Conservation (phyloP, 2,329 filamentous ascomycete species). For the Chaetomiaceae sp. region DNA sequence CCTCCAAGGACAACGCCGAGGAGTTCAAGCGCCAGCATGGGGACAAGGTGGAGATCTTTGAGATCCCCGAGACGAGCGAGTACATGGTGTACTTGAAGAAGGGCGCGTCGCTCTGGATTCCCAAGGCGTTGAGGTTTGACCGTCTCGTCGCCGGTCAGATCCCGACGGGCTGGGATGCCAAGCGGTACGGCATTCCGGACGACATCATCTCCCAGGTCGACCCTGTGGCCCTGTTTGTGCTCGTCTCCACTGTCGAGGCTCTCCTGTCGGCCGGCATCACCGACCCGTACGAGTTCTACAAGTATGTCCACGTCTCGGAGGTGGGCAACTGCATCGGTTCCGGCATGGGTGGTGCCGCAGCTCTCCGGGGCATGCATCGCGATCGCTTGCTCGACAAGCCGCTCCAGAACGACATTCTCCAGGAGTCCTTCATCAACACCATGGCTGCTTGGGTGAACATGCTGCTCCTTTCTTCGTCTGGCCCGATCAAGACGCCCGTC, state of each 20-base stretch:
- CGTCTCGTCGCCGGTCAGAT: slow-evolving; percentile 96
- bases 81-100: slow-evolving; percentile 94
- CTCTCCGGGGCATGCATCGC: slow-evolving; percentile 96
- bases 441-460: slow-evolving; percentile 99
- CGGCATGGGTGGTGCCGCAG: slow-evolving; percentile 91
- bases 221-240: slow-evolving; percentile 89
- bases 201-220: slow-evolving; percentile 98
- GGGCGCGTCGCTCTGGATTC: slow-evolving; percentile 90
- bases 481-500: slow-evolving; percentile 96
- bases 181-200: slow-evolving; percentile 91
- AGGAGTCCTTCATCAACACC: slow-evolving; percentile 99
- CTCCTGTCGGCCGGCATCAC: slow-evolving; percentile 92
- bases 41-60: slow-evolving; percentile 96
- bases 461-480: slow-evolving; percentile 93
- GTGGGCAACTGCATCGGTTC: slow-evolving; percentile 98
- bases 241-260: slow-evolving; percentile 89
- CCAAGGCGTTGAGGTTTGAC: slow-evolving; percentile 95
- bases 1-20: slow-evolving; percentile 93
- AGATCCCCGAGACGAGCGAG: slow-evolving; percentile 88
- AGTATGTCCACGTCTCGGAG: slow-evolving; percentile 97
- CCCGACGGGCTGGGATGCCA: slow-evolving; percentile 94
- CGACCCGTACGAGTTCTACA: slow-evolving; percentile 99
- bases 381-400: slow-evolving; percentile 96
- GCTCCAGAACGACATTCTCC: slow-evolving; percentile 96
- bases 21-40: slow-evolving; percentile 97